Conservation (phyloP, 148 eudicot species). For the Selenicereus undatus region DNA sequence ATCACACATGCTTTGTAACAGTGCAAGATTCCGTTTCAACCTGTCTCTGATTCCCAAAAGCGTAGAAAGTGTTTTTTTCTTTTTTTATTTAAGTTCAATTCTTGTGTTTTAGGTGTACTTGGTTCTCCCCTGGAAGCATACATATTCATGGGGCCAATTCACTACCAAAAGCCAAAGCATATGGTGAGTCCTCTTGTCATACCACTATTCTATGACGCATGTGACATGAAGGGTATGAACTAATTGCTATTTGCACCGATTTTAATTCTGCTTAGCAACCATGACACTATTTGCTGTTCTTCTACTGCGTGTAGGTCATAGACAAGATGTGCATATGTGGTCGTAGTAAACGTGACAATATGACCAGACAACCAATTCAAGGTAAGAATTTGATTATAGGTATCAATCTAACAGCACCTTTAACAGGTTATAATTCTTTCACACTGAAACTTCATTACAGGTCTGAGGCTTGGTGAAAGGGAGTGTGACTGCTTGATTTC, state of each 20-base stretch:
- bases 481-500: constrained; percentile 98
- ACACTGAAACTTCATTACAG: too few relatives aligned
- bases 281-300: too few relatives aligned
- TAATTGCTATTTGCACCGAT: neutral
- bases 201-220: neutral
- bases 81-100: too few relatives aligned
- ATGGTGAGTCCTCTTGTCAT: constrained; percentile 49
- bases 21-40: too few relatives aligned
- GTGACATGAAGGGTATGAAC: neutral
- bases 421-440: neutral
- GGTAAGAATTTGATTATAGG: constrained; percentile 88
- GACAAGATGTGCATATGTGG: constrained; percentile 98
- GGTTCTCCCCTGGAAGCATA: constrained; percentile 88
- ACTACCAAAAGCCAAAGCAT: constrained; percentile 94
- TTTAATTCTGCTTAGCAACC: too few relatives aligned
- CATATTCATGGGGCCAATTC: constrained; percentile 94
- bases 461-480: constrained; percentile 93
- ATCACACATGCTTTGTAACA: too few relatives aligned
- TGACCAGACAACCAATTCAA: constrained; percentile 94
- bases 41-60: too few relatives aligned
- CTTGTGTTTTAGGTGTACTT: constrained; percentile 55
- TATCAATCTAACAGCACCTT: constrained; percentile 19
- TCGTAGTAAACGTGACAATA: constrained; percentile 66
- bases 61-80: too few relatives aligned
- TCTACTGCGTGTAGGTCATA: constrained; percentile 43